Conservation (phyloP, 2,329 filamentous ascomycete genomes). For the Fusarium hostae region DNA sequence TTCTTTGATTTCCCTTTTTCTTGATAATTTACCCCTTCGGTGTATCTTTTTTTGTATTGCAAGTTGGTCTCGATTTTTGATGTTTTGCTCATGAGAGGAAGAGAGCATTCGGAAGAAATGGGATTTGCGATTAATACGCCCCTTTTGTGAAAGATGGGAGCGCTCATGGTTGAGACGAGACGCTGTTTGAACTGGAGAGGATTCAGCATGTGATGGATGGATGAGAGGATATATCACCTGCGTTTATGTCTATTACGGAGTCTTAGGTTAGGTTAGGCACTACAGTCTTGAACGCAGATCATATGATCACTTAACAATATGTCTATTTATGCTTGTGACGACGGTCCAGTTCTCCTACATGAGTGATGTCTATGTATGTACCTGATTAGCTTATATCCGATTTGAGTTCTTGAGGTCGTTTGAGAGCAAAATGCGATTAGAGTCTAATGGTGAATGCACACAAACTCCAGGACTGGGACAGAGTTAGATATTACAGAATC, state of each 20-base stretch:
- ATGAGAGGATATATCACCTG: slow-evolving; percentile 41
- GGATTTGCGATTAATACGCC: slow-evolving; percentile 38
- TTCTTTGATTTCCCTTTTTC: slow-evolving; percentile 45
- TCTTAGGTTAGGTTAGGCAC: slow-evolving; percentile 40
- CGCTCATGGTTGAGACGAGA: slow-evolving; percentile 39
- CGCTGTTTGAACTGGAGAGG: slow-evolving; percentile 22
- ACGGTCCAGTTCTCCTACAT: neutral
- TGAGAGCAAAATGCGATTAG: neutral
- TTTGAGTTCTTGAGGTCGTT: neutral
- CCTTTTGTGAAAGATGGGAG: slow-evolving; percentile 24
- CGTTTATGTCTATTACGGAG: slow-evolving; percentile 46
- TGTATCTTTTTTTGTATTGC: slow-evolving; percentile 45
- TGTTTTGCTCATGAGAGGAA: slow-evolving; percentile 28
- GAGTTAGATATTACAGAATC: neutral
- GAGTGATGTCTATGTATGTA: neutral
- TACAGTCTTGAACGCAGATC: slow-evolving; percentile 44
- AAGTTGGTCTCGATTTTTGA: slow-evolving; percentile 36
- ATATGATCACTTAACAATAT: slow-evolving; percentile 30
- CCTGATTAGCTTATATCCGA: neutral
- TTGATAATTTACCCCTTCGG: slow-evolving; percentile 49
- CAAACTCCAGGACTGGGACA: neutral
- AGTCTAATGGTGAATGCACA: neutral
- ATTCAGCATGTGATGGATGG: slow-evolving; percentile 30
- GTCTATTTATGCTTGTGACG: neutral
- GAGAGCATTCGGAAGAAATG: slow-evolving; percentile 20